These are phyloP conservation scores for Euphrasia arctica DNA, from an alignment of 305 asterid species.

Conservation along the genomic window DNA sequence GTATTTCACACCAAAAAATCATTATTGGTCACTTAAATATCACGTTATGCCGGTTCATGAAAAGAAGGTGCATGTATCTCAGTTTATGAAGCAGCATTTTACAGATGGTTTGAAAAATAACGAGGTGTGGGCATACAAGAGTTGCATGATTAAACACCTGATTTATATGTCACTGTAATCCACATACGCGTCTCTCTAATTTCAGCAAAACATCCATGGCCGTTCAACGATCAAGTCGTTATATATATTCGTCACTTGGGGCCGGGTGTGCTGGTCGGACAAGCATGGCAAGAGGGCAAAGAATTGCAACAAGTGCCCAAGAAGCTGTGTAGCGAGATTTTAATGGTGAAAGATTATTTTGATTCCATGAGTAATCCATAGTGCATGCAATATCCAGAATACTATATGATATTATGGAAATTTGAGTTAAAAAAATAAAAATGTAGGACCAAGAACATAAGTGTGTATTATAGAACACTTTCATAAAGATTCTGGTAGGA, in stretches of 20 bases:
- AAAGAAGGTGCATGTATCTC: not conserved
- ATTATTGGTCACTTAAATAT: not conserved
- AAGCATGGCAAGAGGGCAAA: conserved; percentile 91
- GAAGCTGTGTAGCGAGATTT: conserved; percentile 66
- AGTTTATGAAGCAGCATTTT: not conserved
- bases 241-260: conserved; percentile 72
- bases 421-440: no score
- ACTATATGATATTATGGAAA: no score
- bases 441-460: no score
- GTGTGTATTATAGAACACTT: no score
- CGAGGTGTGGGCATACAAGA: conserved; percentile 2
- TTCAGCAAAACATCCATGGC: conserved; percentile 82
- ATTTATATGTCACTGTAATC: conserved; percentile 4
- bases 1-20: not conserved
- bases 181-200: conserved; percentile 10
- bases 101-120: not conserved
- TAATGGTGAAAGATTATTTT: conserved; percentile 69
- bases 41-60: conserved; percentile 3
- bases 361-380: conserved; percentile 8
- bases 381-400: no score
- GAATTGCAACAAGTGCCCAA: conserved; percentile 65
- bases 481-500: no score
- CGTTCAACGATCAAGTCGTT: conserved; percentile 67
- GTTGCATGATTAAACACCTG: conserved; percentile 5
- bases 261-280: conserved; percentile 82